Percentiles rank a stretch among this genome's conserved stretches.
These are phyloP conservation scores for Liquidambar formosana DNA, from an alignment of 164 flowering plant species.

Conservation along the genomic window DNA sequence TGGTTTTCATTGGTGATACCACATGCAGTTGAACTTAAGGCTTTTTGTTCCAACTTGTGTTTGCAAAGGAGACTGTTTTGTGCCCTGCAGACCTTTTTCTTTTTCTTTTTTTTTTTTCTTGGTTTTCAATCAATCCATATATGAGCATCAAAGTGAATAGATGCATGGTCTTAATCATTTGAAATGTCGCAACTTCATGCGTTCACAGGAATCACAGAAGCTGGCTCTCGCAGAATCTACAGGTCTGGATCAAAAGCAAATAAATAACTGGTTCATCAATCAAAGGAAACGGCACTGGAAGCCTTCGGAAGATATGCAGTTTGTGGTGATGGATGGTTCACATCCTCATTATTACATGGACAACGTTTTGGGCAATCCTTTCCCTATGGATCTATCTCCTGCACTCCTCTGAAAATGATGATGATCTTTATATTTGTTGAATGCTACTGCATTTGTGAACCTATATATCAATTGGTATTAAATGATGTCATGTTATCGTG, in stretches of 20 bases:
- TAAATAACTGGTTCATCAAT: constrained; percentile 89
- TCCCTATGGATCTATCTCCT: constrained; percentile 72
- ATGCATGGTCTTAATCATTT: background rate
- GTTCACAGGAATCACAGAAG: constrained; percentile 76
- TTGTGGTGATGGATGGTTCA: constrained; percentile 73
- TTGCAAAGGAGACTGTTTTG: too few species aligned
- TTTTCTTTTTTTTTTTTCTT: background rate
- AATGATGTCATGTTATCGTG: background rate
- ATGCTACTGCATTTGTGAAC: background rate
- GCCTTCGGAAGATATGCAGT: constrained; percentile 87
- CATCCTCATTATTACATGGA: constrained; percentile 72
- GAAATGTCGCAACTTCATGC: background rate
- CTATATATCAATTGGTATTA: background rate
- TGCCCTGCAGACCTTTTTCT: background rate
- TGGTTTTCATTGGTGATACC: too few species aligned
- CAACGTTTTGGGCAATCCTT: constrained; percentile 56
- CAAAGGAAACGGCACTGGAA: constrained; percentile 89
- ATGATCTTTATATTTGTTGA: background rate
- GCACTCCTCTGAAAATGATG: constrained; percentile 25
- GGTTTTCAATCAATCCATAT: background rate
- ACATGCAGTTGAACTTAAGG: too few species aligned
- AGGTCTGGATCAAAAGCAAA: constrained; percentile 79
- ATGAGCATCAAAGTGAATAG: background rate
- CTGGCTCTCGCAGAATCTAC: constrained; percentile 74
- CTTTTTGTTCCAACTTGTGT: too few species aligned